These are phyloP conservation scores for Tritrichomonas foetus DNA, from an alignment of 208 protist genomes.

Conservation along the genomic window DNA sequence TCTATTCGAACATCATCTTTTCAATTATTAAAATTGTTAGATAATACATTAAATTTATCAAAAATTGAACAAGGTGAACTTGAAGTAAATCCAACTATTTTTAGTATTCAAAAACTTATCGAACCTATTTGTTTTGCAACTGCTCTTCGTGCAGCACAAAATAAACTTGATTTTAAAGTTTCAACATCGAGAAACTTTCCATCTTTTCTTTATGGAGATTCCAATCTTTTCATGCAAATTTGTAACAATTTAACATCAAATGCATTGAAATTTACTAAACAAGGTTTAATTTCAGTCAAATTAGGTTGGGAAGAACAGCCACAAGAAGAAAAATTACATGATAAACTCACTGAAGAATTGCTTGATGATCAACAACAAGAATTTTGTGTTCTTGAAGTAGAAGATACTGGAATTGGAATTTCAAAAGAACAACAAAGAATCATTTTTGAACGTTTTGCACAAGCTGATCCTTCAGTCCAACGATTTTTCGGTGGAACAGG, in stretches of 20 bases:
- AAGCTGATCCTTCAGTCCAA: neutral
- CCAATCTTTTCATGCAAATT: constrained; percentile 48
- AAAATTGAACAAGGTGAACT: constrained; percentile 38
- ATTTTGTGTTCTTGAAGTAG: neutral
- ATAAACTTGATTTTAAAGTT: neutral
- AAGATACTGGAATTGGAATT: constrained; percentile 6
- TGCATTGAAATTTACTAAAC: constrained; percentile 57
- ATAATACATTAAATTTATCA: constrained; percentile 36
- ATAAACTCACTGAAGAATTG: too few species aligned
- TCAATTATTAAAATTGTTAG: neutral
- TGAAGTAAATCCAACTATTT: neutral
- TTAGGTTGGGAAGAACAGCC: neutral
- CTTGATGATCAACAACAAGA: too few species aligned
- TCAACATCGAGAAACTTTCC: neutral
- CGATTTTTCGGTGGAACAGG: constrained; percentile 11
- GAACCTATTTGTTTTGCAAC: neutral
- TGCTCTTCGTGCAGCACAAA: neutral
- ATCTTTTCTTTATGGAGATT: neutral
- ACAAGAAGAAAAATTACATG: neutral
- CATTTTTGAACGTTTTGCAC: neutral
- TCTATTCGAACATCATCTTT: neutral
- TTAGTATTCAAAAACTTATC: neutral
- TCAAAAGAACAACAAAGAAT: neutral
- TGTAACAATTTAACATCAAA: constrained; percentile 56
- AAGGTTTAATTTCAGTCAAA: constrained; percentile 14